A percentile compares a stretch with the other conserved stretches of the same genome.
Evolutionary conservation across 2,329 filamentous ascomycete species (phyloP).

Genomic region (Fusarium sp.): DNA sequence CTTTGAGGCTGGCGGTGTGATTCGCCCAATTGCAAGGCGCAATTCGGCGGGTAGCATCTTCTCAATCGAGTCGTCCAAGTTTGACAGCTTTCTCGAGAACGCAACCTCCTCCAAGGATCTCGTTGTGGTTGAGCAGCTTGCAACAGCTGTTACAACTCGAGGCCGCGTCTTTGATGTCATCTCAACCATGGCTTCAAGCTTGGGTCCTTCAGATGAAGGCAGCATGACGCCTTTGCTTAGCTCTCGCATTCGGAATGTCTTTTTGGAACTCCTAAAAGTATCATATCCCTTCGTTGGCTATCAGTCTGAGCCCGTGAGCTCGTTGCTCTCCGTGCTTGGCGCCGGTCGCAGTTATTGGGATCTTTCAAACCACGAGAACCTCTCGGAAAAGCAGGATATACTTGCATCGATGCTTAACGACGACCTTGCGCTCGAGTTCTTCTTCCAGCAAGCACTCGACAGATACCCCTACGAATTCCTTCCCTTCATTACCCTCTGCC

Average conservation of each 20-base stretch:
- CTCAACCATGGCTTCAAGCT: constrained; percentile 58
- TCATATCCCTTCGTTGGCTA: constrained; percentile 77
- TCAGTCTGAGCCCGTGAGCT: constrained; percentile 74
- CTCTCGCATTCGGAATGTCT: constrained; percentile 69
- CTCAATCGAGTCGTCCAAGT: constrained; percentile 69
- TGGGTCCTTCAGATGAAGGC: constrained; percentile 58
- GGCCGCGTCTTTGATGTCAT: constrained; percentile 66
- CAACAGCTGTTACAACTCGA: constrained; percentile 58
- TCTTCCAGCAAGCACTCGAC: constrained; percentile 74
- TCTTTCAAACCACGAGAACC: constrained; percentile 52
- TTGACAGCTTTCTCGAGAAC: constrained; percentile 67
- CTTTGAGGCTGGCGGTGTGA: constrained; percentile 61
- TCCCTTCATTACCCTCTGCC: constrained; percentile 80
- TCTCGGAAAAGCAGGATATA: constrained; percentile 48
- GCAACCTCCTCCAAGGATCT: constrained; percentile 62
- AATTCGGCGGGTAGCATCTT: constrained; percentile 72
- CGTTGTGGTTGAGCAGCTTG: constrained; percentile 62
- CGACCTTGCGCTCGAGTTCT: constrained; percentile 63
- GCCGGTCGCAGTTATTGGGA: constrained; percentile 66
- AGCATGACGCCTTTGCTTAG: constrained; percentile 67
- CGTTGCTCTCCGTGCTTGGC: constrained; percentile 72
- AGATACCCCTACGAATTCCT: constrained; percentile 88
- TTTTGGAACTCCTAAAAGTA: constrained; percentile 77
- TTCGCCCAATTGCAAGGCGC: constrained; percentile 57
- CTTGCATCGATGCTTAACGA: constrained; percentile 49